Evolutionary conservation across 192 early-diverging fungal species (phyloP), one percentile per base, ranked within the genome.

Genomic region (Linnemannia hyalina): DNA sequence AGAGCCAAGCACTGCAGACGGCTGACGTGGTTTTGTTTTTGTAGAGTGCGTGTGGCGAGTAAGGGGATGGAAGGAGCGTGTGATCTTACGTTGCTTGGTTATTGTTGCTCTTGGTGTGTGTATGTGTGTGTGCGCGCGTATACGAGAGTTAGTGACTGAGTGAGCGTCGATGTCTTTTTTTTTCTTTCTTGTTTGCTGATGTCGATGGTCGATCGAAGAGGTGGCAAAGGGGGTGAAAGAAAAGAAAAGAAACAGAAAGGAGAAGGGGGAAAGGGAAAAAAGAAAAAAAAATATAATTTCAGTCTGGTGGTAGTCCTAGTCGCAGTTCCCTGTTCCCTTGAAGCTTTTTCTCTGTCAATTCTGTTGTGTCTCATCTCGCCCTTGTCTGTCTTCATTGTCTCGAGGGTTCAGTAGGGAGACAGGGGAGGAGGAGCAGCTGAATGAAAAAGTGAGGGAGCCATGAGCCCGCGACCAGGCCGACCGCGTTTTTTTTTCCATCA

Each of bases 201-300:
- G 46, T 41, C 40, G 71, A 73, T 73, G 71, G 40, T 42, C 29
- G 52, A 55, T 49, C 7, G 73, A 40, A 36, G 20, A 13, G 46
- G 46, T 38, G 47, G 54, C 46, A 32, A 52, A 57, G 74, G 35
- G 73, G 47, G 73, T 71, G 38, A 57, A 32, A 38, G 73, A 75
- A 54, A 23, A 47, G 36, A 47, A 55, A 57, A 35, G 49, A 26
- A 35, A 16, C 6, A 74, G 8, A 46, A 29, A 52, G 2, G 11
- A 23, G 38, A 41, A 7, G 11, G 29, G n/a, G 20, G 11, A 60
- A 22, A 40, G 18, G 11, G 1, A 8, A 13, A 57, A 8, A 13
- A 22, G 35, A 23, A 22, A 7, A 36, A 38, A 47, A 47, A 10
- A 26, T 23, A 23, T 22, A 52, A 52, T 52, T 52, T 52, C 15